phyloP scores from a whole-genome alignment of 164 flowering plant genomes.

The Stephania japonica region DNA sequence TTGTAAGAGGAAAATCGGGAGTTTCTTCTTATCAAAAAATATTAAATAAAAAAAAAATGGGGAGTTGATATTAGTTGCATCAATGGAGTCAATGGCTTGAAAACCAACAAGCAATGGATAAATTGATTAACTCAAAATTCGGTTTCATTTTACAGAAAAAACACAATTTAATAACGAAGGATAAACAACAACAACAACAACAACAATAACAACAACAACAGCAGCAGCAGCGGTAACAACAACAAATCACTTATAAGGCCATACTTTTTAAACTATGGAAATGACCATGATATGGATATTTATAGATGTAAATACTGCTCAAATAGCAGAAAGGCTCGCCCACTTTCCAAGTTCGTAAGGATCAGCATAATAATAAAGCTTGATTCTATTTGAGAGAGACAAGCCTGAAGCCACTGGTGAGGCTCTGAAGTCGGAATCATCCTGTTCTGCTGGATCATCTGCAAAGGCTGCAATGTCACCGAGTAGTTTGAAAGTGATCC shows the following conservation, averaged over 20 bases:
- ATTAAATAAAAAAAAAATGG: background rate
- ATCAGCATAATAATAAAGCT: constrained; percentile 79
- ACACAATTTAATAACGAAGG: background rate
- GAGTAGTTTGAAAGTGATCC: constrained; percentile 60
- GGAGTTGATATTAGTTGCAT: background rate
- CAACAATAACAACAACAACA: too few relatives aligned
- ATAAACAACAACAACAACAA: background rate
- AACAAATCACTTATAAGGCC: background rate
- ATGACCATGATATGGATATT: background rate
- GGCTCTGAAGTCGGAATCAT: constrained; percentile 41
- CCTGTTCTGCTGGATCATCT: constrained; percentile 76
- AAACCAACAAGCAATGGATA: background rate
- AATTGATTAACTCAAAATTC: constrained; percentile 1
- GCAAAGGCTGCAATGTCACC: constrained; percentile 80
- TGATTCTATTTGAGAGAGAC: constrained; percentile 65
- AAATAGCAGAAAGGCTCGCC: constrained; percentile 84
- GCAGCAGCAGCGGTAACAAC: too few relatives aligned
- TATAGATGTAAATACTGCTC: constrained; percentile 12
- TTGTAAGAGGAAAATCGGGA: too few relatives aligned
- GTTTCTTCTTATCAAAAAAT: too few relatives aligned
- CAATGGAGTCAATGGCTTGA: background rate
- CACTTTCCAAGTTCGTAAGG: constrained; percentile 88
- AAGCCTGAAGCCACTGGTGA: constrained; percentile 53
- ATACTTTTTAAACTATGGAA: background rate
- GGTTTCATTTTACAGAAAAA: background rate